Base-by-base conservation (phyloP, 768 basidiomycete genomes). In the Crassisporium funariophilum region DNA sequence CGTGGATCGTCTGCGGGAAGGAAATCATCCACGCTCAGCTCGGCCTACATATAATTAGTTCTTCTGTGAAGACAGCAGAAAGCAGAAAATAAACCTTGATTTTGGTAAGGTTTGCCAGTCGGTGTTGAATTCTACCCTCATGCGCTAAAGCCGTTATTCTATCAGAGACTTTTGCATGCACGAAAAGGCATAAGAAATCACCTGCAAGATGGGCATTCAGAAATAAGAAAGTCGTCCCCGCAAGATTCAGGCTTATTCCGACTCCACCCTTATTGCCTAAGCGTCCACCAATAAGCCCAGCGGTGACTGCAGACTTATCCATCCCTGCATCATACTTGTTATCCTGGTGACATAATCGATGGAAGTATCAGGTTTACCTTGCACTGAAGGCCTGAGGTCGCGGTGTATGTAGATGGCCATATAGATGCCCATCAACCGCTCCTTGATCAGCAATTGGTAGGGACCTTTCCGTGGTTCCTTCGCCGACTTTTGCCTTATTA, bases 251-350 rank as follows among this genome's bases (percentile, higher is more conserved):
- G 49, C 87, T 89, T 52, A 97, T 86, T n/a, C 91, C 94, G 19
- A 95, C 90, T 12, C 88, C 91, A 1, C 95, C 82, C 62, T 98
- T 98, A 62, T 98, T 98, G 4, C 95, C 95, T 2, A 97, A 76
- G 37, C 95, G 71, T 0, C 95, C 95, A 2, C 91, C 91, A 20
- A 95, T 90, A 17, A 97, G 71, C 4, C 95, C 95, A 12, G 95
- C 81, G 1, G 93, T 87, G 1, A 98, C 95, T 15, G 83, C 82
- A 11, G 87, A 86, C 54, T 85, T 88, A 4, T 89, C 91, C 10
- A 77, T 81, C 12, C 87, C 88, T 86, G 44, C 8, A 16, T 15
- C 40, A 13, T 11, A 24, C 11, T 62, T 36, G 58, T 48, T 10
- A 45, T 40, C 7, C 21, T 3, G 41, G 43, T 23, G 3, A 31